Evolutionary conservation across 2,329 filamentous ascomycete species (phyloP).

Genomic region (Trichophyton mentagrophytes): DNA sequence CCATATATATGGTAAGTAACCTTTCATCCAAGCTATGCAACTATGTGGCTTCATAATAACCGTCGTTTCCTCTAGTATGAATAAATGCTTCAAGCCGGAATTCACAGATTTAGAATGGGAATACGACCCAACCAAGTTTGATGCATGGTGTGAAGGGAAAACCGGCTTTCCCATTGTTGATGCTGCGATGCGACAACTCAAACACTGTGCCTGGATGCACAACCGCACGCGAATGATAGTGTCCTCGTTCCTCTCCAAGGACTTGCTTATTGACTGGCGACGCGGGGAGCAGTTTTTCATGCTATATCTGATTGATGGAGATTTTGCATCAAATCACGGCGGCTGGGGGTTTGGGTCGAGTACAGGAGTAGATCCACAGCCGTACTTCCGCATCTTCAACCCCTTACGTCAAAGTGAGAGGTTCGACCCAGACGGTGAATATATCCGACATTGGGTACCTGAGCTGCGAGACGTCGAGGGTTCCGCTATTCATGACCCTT

Average conservation of each 20-base stretch:
- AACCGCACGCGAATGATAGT: constrained; percentile 77
- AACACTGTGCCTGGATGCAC: constrained; percentile 61
- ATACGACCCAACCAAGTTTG: constrained; percentile 55
- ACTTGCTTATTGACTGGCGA: constrained; percentile 71
- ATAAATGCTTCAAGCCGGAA: constrained; percentile 68
- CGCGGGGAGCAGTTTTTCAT: constrained; percentile 74
- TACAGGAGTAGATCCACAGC: constrained; percentile 70
- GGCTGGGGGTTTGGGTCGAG: constrained; percentile 55
- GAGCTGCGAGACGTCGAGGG: constrained; percentile 54
- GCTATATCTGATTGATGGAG: constrained; percentile 65
- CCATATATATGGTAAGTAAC: constrained; percentile 48
- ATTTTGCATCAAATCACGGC: constrained; percentile 66
- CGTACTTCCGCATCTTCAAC: constrained; percentile 86
- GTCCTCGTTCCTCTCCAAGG: constrained; percentile 67
- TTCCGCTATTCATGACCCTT: constrained; percentile 70
- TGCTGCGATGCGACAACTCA: constrained; percentile 70
- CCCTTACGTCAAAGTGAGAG: constrained; percentile 73
- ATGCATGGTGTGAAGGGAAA: constrained; percentile 58
- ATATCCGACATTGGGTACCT: constrained; percentile 71
- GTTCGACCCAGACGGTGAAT: constrained; percentile 66
- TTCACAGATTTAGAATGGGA: constrained; percentile 76
- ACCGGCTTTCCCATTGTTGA: constrained; percentile 79
- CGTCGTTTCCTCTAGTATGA: constrained; percentile 43
- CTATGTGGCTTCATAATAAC: not conserved
- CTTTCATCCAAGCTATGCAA: not conserved